Percentiles rank a stretch among this genome's conserved stretches.
Evolutionary conservation across 2,329 filamentous ascomycete genomes (phyloP).

Genomic region (Chrysosphaeria jannelii): DNA sequence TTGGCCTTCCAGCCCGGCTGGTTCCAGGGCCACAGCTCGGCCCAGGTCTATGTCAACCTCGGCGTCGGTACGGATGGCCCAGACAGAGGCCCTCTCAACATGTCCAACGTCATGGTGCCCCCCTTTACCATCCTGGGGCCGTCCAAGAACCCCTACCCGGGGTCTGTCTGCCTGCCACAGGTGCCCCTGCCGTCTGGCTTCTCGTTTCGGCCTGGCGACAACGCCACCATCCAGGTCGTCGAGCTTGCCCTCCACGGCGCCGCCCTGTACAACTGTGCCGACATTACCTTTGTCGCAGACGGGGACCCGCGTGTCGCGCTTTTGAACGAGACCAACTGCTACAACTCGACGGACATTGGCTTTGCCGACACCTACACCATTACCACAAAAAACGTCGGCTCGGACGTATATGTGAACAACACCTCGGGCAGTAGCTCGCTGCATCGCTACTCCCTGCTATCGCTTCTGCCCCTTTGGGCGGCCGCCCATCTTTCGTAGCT

Average conservation of each 20-base stretch:
- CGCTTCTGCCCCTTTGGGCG: constrained; percentile 11
- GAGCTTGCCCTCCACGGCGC: constrained; percentile 64
- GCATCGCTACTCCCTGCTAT: constrained; percentile 14
- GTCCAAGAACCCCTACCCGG: constrained; percentile 55
- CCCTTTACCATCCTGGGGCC: constrained; percentile 66
- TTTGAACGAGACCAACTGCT: constrained; percentile 63
- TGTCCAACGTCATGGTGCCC: constrained; percentile 55
- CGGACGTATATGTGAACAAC: no score
- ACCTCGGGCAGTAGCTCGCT: constrained; percentile 7
- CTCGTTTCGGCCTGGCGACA: constrained; percentile 48
- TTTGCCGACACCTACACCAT: constrained; percentile 54
- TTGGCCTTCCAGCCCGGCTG: constrained; percentile 77
- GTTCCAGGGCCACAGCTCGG: constrained; percentile 68
- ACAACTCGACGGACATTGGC: constrained; percentile 51
- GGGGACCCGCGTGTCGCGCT: constrained; percentile 32
- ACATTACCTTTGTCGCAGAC: constrained; percentile 71
- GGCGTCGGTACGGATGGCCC: constrained; percentile 45
- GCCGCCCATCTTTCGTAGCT: neutral
- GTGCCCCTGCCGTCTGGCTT: constrained; percentile 50
- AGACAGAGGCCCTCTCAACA: constrained; percentile 42
- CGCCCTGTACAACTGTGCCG: constrained; percentile 52
- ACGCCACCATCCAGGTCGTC: constrained; percentile 70
- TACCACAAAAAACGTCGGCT: constrained; percentile 12
- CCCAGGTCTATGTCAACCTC: constrained; percentile 72
- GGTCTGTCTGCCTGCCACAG: constrained; percentile 69